These are phyloP conservation scores for Purpureocillium takamizusanense DNA, from an alignment of 2,329 filamentous ascomycete genomes.

Conservation along the genomic window DNA sequence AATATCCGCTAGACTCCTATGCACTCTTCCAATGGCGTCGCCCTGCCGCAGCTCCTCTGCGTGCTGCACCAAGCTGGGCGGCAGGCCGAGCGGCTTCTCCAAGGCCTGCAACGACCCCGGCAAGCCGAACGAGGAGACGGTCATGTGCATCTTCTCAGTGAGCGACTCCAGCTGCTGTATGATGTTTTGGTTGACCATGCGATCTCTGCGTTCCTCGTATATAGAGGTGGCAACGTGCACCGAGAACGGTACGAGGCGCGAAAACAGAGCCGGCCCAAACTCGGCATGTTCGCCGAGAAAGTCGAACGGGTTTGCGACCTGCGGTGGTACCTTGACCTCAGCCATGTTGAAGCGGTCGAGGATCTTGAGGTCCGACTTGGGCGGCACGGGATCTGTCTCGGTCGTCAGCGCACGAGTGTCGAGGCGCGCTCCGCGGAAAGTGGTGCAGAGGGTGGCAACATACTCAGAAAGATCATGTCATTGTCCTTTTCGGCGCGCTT, in stretches of 20 bases:
- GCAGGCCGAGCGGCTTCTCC: slow-evolving; percentile 87
- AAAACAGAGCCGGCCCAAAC: slow-evolving; percentile 78
- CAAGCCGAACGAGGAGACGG: slow-evolving; percentile 74
- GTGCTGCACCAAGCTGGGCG: slow-evolving; percentile 76
- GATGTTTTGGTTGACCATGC: slow-evolving; percentile 82
- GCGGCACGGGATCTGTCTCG: slow-evolving; percentile 60
- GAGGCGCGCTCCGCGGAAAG: not conserved
- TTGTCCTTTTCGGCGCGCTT: slow-evolving; percentile 95
- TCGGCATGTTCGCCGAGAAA: slow-evolving; percentile 72
- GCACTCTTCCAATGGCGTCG: slow-evolving; percentile 70
- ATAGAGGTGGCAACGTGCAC: slow-evolving; percentile 93
- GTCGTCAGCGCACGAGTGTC: slow-evolving; percentile 17
- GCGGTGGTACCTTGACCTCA: slow-evolving; percentile 63
- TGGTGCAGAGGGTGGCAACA: slow-evolving; percentile 18
- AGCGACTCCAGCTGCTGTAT: slow-evolving; percentile 76
- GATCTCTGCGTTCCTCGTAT: slow-evolving; percentile 83
- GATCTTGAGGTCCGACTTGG: slow-evolving; percentile 78
- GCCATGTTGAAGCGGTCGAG: slow-evolving; percentile 90
- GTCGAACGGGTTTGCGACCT: slow-evolving; percentile 72
- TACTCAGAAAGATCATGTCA: slow-evolving; percentile 84
- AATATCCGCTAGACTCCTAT: slow-evolving; percentile 77
- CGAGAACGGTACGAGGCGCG: slow-evolving; percentile 87
- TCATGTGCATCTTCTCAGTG: slow-evolving; percentile 69
- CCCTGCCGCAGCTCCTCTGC: slow-evolving; percentile 91
- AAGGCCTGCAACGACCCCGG: slow-evolving; percentile 89